These are phyloP conservation scores for Lasiodiplodia gonubiensis DNA, from an alignment of 2,329 filamentous ascomycete species.

Conservation along the genomic window DNA sequence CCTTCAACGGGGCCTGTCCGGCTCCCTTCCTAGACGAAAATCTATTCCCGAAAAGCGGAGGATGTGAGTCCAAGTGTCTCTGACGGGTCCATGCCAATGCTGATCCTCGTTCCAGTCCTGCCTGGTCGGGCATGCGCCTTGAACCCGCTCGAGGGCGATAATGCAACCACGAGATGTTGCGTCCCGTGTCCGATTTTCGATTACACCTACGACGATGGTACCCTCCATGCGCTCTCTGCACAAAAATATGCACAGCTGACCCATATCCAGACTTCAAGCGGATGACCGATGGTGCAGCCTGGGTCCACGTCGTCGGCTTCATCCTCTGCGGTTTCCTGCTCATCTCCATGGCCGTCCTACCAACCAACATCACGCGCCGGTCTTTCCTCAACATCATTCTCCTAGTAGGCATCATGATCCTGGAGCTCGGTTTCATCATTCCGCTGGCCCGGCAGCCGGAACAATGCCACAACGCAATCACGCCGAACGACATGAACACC, in stretches of 20 bases:
- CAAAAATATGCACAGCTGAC: neutral
- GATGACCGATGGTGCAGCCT: conserved; percentile 61
- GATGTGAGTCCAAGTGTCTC: conserved; percentile 32
- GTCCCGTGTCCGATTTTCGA: conserved; percentile 81
- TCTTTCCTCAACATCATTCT: conserved; percentile 94
- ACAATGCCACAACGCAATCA: conserved; percentile 88
- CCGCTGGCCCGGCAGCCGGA: conserved; percentile 79
- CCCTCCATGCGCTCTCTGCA: conserved; percentile 17
- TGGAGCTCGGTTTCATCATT: conserved; percentile 92
- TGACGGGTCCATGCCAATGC: neutral
- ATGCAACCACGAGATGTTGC: conserved; percentile 62
- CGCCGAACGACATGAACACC: conserved; percentile 88
- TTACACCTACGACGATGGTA: conserved; percentile 67
- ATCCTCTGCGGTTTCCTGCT: conserved; percentile 77
- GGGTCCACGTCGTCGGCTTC: conserved; percentile 77
- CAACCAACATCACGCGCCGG: conserved; percentile 85
- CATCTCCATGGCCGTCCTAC: conserved; percentile 79
- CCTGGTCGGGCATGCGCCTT: conserved; percentile 36
- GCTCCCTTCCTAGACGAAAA: conserved; percentile 36
- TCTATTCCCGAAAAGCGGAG: conserved; percentile 33
- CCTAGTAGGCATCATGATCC: conserved; percentile 73
- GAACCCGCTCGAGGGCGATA: conserved; percentile 34
- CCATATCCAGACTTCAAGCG: conserved; percentile 47
- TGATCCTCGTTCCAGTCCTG: conserved; percentile 27
- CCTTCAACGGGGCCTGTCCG: conserved; percentile 31